These are phyloP conservation scores for Akanthomyces lecanii DNA, from an alignment of 2,329 filamentous ascomycete species.

Conservation along the genomic window DNA sequence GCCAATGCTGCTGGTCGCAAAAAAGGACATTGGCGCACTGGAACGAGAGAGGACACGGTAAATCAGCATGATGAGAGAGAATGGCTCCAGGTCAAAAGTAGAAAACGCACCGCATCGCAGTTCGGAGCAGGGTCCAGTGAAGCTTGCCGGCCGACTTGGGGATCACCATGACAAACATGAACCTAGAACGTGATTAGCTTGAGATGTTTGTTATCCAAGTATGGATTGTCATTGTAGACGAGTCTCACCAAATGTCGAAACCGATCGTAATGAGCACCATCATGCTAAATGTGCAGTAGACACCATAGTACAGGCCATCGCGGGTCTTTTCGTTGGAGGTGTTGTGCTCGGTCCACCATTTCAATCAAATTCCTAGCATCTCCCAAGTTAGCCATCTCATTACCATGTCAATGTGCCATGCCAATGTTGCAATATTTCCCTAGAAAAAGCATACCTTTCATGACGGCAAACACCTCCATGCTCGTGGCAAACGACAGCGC, in stretches of 20 bases:
- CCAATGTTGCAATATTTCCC: too few species aligned
- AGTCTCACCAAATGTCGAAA: slow-evolving; percentile 5
- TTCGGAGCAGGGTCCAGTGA: not conserved
- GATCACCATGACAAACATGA: slow-evolving; percentile 5
- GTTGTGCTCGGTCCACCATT: slow-evolving; percentile 25
- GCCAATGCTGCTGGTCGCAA: slow-evolving; percentile 22
- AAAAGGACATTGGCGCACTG: slow-evolving; percentile 19
- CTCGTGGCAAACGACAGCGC: not conserved
- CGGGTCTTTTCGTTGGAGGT: not conserved
- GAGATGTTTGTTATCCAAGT: not conserved
- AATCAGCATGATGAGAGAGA: not conserved
- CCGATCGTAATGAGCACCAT: not conserved
- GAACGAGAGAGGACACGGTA: not conserved
- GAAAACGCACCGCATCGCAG: not conserved
- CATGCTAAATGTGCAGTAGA: not conserved
- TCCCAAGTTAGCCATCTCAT: not conserved
- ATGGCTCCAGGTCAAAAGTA: not conserved
- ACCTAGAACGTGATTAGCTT: not conserved
- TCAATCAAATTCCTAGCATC: slow-evolving; percentile 25
- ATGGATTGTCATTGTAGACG: not conserved
- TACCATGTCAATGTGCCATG: not conserved
- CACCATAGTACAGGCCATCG: slow-evolving; percentile 7
- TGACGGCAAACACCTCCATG: not conserved
- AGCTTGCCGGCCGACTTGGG: slow-evolving; percentile 4
- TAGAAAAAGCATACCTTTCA: not conserved